Conservation (phyloP, 176 grass and related monocot genomes). For the Oryza glaberrima region DNA sequence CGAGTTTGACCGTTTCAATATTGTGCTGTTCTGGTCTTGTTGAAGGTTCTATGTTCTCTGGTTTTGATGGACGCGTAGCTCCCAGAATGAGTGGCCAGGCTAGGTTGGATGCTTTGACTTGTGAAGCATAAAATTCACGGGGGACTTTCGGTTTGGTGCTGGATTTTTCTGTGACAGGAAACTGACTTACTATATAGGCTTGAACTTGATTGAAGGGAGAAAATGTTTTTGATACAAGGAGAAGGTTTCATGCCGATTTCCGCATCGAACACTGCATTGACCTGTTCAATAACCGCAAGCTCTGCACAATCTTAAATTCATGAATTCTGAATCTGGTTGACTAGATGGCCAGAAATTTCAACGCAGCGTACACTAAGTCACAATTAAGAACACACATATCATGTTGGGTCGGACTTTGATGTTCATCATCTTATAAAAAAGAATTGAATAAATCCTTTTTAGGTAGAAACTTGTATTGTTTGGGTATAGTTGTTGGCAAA, state of each 20-base stretch:
- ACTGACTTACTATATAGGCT: not conserved
- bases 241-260: not conserved
- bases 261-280: not conserved
- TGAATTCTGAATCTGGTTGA: not conserved
- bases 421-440: slow-evolving; percentile 10
- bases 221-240: not conserved
- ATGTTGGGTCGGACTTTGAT: not conserved
- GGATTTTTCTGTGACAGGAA: not conserved
- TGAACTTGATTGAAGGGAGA: not conserved
- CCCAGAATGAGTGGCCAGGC: not conserved
- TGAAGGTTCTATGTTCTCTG: not conserved
- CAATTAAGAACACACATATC: slow-evolving; percentile 5
- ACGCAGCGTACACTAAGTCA: not conserved
- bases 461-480: not conserved
- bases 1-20: slow-evolving; percentile 37
- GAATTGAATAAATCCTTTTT: not conserved
- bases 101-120: slow-evolving; percentile 4
- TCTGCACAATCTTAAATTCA: not conserved
- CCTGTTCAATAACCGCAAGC: slow-evolving; percentile 6
- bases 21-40: not conserved
- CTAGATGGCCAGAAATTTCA: slow-evolving; percentile 31
- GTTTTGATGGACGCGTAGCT: not conserved
- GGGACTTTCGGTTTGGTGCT: not conserved
- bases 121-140: not conserved
- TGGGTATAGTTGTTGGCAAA: slow-evolving; percentile 10